Base-by-base conservation (phyloP, 176 grass and related monocot genomes). In the Saccharum officinarum region DNA sequence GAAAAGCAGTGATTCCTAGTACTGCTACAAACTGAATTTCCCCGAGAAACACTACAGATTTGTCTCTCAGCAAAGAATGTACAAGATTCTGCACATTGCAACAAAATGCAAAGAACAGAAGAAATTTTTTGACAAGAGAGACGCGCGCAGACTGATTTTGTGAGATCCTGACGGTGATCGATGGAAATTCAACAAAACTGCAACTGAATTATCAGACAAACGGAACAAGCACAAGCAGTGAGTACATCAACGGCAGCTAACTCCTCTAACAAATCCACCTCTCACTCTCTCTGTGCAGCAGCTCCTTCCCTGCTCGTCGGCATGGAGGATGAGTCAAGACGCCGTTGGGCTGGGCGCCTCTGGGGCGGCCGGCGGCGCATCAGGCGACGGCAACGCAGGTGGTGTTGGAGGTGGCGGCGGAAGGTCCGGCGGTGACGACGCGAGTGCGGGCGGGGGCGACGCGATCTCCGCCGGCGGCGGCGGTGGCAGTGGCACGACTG, bases 261-360 rank as follows among this genome's bases (percentile, higher is more conserved):
- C 38, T 12, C 41, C 61, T 55, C 22, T 82, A 69, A 9, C 11
- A 37, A 81, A 81, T 80, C 33, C 34, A 41, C 7, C 8, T 15
- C 6, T 44, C 41, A 22, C 7, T 4, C 8, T 5, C 3, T 44
- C n/a, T 13, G 69, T 44, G 69, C 61, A 34, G 22, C 44, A 28
- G 23, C 23, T n/a, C 4, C 22, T 12, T 68, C 50, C 23, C 63
- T 85, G 87, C 46, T 20, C 69, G 75, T 73, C 42, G 42, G 61
- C 52, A 33, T 50, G 9, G 20, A 8, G 25, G 31, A 54, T 30
- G 4, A 26, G 23, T 90, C 75, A 91, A 3, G 80, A 70, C 16
- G 49, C 47, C 84, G 61, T 74, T 30, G 89, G 89, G 69, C 69
- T 84, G n/a, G 83, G 82, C 62, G 82, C 76, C 22, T 66, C 80